Conservation (phyloP, 2,329 filamentous ascomycete genomes). For the Fusarium sacchari region DNA sequence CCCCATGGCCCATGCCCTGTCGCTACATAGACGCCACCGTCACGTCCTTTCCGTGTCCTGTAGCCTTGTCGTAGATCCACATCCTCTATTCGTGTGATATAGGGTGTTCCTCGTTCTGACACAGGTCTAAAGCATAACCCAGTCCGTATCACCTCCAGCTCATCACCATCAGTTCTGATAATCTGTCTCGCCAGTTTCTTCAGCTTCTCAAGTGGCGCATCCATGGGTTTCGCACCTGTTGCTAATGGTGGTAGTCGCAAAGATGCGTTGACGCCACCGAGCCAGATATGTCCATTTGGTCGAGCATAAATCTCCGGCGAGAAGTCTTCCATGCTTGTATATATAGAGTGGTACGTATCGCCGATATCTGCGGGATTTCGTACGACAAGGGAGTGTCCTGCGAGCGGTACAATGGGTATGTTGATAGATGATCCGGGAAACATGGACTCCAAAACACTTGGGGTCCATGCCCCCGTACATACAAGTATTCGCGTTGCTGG, state of each 20-base stretch:
- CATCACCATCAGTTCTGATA: conserved; percentile 55
- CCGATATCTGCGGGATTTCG: conserved; percentile 60
- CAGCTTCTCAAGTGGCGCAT: conserved; percentile 57
- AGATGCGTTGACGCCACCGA: conserved; percentile 76
- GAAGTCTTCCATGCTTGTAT: conserved; percentile 69
- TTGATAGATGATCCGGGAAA: conserved; percentile 65
- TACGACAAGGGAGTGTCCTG: conserved; percentile 78
- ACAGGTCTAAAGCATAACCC: conserved; percentile 80
- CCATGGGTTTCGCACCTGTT: conserved; percentile 29
- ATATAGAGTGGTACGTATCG: conserved; percentile 74
- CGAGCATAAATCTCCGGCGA: conserved; percentile 78
- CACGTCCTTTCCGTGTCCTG: conserved; percentile 51
- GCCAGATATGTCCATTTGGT: conserved; percentile 73
- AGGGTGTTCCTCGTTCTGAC: conserved; percentile 70
- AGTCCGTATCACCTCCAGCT: conserved; percentile 70
- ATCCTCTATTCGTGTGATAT: conserved; percentile 68
- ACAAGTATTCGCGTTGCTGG: conserved; percentile 74
- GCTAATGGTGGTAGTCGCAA: conserved; percentile 66
- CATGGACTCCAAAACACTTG: conserved; percentile 69
- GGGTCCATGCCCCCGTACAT: conserved; percentile 77
- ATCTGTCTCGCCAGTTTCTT: conserved; percentile 59
- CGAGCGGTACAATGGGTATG: conserved; percentile 65
- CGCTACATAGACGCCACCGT: conserved; percentile 75
- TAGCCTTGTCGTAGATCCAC: conserved; percentile 61
- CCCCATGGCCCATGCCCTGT: conserved; percentile 84